phyloP scores from a whole-genome alignment of 495 filamentous ascomycete species.

The Corynascus novoguineensis region DNA sequence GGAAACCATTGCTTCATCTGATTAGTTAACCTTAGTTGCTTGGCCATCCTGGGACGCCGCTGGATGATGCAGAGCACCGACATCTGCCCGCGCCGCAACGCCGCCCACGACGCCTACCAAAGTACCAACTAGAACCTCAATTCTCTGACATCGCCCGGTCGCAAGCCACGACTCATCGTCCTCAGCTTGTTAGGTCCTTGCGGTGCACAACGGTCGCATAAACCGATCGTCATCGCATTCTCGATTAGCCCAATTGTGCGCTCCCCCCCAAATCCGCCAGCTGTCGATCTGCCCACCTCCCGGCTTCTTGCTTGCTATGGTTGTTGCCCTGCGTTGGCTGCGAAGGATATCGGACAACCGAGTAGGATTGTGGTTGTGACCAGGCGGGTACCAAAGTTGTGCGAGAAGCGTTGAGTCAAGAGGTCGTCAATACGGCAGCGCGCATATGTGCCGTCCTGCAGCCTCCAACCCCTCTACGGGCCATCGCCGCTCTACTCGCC shows the following conservation, averaged over 20 bases:
- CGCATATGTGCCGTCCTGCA: constrained; percentile 4
- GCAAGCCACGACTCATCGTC: neutral
- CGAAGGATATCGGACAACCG: constrained; percentile 3
- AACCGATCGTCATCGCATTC: neutral
- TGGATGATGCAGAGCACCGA: constrained; percentile 9
- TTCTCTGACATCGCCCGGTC: neutral
- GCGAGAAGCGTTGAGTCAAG: neutral
- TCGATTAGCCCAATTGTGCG: neutral
- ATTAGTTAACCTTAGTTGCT: too few relatives aligned
- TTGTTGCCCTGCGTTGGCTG: neutral
- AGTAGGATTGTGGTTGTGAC: constrained; percentile 2
- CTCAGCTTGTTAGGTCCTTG: neutral
- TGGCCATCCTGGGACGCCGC: neutral
- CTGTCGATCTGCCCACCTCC: neutral
- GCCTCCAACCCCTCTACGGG: constrained; percentile 1
- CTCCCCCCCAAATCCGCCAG: neutral
- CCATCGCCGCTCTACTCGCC: neutral
- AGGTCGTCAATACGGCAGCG: neutral
- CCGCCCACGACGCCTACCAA: neutral
- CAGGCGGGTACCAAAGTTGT: neutral
- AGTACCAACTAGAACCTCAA: neutral
- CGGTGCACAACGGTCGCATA: neutral
- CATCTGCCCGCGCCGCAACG: neutral
- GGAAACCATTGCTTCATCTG: neutral
- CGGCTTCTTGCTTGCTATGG: constrained; percentile 3